A percentile compares a stretch with the other conserved stretches of the same genome.
phyloP scores from a whole-genome alignment of 2,329 filamentous ascomycete genomes.

The Scytalidium lignicola region DNA sequence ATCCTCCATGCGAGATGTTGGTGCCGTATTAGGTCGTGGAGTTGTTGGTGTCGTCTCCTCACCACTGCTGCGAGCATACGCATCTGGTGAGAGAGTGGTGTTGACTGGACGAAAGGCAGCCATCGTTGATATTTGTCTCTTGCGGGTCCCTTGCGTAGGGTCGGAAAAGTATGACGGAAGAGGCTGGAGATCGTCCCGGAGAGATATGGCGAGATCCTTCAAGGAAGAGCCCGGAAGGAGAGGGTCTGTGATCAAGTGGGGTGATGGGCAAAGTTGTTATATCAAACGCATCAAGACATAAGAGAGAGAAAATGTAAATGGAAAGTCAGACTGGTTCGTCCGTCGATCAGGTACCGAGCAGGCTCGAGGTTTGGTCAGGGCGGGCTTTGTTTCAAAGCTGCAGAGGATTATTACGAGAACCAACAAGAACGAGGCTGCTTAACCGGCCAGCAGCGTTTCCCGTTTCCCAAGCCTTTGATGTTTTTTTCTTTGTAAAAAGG shows the following conservation, averaged over 20 bases:
- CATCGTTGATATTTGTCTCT: slow-evolving; percentile 35
- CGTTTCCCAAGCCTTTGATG: background rate
- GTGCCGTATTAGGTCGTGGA: slow-evolving; percentile 35
- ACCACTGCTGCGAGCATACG: slow-evolving; percentile 24
- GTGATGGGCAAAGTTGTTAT: background rate
- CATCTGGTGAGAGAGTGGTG: slow-evolving; percentile 42
- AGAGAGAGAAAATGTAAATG: background rate
- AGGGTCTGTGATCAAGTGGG: background rate
- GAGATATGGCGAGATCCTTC: background rate
- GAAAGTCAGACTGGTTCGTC: background rate
- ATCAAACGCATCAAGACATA: background rate
- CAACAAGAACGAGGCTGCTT: background rate
- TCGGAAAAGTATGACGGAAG: slow-evolving; percentile 12
- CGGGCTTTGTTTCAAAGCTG: background rate
- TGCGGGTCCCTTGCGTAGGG: background rate
- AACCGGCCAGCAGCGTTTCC: background rate
- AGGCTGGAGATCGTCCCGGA: background rate
- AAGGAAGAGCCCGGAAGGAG: background rate
- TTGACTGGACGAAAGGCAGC: slow-evolving; percentile 58
- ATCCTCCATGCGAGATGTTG: slow-evolving; percentile 39
- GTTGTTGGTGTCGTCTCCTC: slow-evolving; percentile 54
- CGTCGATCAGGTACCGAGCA: background rate
- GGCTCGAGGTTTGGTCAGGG: background rate
- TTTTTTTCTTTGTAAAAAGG: background rate
- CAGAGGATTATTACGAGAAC: background rate